Evolutionary conservation across 2,329 filamentous ascomycete species (phyloP).

Genomic region (Pseudogymnoascus sp.): DNA sequence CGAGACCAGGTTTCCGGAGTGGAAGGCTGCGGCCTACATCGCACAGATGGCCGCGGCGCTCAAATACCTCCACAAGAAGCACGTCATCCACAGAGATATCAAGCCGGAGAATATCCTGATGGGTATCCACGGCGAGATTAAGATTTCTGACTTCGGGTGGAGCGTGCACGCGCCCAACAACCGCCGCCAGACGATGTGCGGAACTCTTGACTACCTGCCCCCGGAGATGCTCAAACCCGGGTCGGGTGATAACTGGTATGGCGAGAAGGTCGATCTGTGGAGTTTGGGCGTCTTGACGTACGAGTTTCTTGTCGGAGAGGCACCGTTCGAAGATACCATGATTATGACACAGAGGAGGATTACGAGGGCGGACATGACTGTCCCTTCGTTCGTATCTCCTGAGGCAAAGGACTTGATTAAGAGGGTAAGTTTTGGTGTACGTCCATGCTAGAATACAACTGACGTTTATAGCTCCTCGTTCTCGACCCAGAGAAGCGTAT

Average conservation of each 20-base stretch:
- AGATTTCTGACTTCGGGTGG: constrained; percentile 98
- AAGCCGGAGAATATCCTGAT: constrained; percentile 97
- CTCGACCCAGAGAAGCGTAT: constrained; percentile 92
- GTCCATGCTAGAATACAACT: constrained; percentile 10
- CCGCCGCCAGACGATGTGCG: constrained; percentile 88
- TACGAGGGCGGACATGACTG: constrained; percentile 79
- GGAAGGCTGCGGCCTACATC: constrained; percentile 65
- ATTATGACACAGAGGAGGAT: constrained; percentile 93
- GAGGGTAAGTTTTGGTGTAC: constrained; percentile 48
- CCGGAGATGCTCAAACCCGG: constrained; percentile 93
- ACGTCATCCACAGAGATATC: constrained; percentile 95
- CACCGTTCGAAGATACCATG: constrained; percentile 91
- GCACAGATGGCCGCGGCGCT: constrained; percentile 76
- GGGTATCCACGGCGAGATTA: constrained; percentile 94
- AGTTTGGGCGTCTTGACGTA: constrained; percentile 91
- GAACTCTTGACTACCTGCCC: constrained; percentile 92
- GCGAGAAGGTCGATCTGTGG: constrained; percentile 95
- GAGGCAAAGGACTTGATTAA: constrained; percentile 92
- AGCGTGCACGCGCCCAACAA: constrained; percentile 96
- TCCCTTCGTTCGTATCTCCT: constrained; percentile 81
- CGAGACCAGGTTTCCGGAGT: constrained; percentile 61
- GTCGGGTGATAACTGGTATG: constrained; percentile 78
- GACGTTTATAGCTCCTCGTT: constrained; percentile 61
- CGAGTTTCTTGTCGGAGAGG: constrained; percentile 92
- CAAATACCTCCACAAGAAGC: constrained; percentile 89